A percentile compares a stretch with the other conserved stretches of the same genome.
Conservation (phyloP, 257 asterid species). For the Solanum chaucha region DNA sequence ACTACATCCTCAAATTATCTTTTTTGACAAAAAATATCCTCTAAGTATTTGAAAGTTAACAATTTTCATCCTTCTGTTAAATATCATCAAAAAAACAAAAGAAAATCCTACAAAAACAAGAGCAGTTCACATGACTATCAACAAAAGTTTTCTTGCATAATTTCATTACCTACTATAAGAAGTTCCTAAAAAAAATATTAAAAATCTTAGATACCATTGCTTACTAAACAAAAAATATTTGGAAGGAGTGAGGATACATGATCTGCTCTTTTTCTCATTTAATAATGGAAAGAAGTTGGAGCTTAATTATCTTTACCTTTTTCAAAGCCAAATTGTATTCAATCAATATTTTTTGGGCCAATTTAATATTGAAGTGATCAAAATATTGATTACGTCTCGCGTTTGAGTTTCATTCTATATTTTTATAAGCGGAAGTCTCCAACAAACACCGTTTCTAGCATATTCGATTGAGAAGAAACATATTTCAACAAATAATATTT, state of each 20-base stretch:
- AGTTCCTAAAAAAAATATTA: not conserved
- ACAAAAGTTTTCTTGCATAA: not conserved
- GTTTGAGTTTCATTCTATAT: not conserved
- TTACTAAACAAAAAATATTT: not conserved
- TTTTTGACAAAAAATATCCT: too few species aligned
- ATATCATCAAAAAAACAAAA: too few species aligned
- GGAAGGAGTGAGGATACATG: not conserved
- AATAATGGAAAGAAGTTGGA: too few species aligned
- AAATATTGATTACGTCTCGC: not conserved
- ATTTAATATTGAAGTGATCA: not conserved
- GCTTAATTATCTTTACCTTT: not conserved
- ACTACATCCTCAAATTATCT: not conserved
- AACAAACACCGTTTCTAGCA: not conserved
- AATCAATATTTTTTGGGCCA: not conserved
- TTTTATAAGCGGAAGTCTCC: not conserved
- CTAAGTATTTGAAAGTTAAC: not conserved
- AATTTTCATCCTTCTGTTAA: not conserved
- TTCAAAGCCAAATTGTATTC: not conserved
- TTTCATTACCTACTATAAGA: too few species aligned
- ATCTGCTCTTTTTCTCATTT: not conserved
- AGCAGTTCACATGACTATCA: not conserved
- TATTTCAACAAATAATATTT: too few species aligned
- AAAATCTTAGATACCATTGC: not conserved
- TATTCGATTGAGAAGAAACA: too few species aligned
- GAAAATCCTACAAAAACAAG: not conserved